Evolutionary conservation across 495 filamentous ascomycete genomes (phyloP).

Genomic region (Tuber aestivum): DNA sequence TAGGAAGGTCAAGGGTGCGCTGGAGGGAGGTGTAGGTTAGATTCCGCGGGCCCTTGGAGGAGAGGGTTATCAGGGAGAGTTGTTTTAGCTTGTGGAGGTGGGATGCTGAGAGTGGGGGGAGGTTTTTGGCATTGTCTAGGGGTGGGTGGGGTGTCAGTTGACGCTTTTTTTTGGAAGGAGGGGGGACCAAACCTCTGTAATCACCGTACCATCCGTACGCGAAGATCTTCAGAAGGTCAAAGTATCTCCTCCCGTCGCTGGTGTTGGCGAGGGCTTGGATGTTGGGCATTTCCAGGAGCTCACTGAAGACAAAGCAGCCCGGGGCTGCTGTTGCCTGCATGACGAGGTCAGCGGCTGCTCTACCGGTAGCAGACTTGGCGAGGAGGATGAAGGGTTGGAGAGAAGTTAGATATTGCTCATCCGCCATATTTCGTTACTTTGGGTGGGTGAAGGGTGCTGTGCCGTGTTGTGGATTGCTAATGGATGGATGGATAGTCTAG

Average conservation of each 20-base stretch:
- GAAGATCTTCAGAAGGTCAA: conserved; percentile 81
- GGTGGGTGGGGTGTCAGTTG: not conserved
- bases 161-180: not conserved
- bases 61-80: conserved; percentile 75
- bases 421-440: conserved; percentile 29
- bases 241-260: conserved; percentile 47
- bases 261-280: conserved; percentile 63
- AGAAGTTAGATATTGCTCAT: conserved; percentile 36
- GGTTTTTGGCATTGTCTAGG: conserved; percentile 47
- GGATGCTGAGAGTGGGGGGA: conserved; percentile 60
- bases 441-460: not conserved
- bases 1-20: conserved; percentile 58
- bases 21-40: conserved; percentile 70
- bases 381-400: conserved; percentile 77
- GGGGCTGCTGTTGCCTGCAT: conserved; percentile 78
- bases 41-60: conserved; percentile 53
- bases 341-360: conserved; percentile 78
- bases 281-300: conserved; percentile 76
- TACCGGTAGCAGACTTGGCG: conserved; percentile 74
- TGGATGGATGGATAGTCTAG: conserved; percentile 30
- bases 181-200: conserved; percentile 57
- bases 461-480: conserved; percentile 18
- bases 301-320: conserved; percentile 89
- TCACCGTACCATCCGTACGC: conserved; percentile 81
- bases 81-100: conserved; percentile 86